Conservation (phyloP, 495 filamentous ascomycete genomes). For the Bathelium albidoporum region DNA sequence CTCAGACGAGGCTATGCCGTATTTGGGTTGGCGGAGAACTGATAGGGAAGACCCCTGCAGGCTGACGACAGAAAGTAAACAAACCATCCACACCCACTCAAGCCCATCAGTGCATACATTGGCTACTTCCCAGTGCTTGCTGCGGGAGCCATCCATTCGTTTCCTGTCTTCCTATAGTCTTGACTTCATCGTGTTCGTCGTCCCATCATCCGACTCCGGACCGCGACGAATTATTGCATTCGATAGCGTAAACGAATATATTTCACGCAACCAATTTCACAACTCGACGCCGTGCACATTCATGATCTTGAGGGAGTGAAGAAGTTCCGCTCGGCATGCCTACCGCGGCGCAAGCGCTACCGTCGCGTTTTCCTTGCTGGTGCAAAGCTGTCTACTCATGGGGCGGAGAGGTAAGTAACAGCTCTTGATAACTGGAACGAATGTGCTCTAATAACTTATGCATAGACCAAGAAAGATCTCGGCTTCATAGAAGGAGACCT, state of each 20-base stretch:
- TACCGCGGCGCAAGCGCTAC: slow-evolving; percentile 54
- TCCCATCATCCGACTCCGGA: neutral
- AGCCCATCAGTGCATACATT: neutral
- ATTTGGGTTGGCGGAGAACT: neutral
- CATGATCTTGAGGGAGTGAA: neutral
- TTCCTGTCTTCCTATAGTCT: neutral
- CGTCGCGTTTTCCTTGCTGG: slow-evolving; percentile 89
- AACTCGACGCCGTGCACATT: neutral
- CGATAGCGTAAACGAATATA: neutral
- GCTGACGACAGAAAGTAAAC: slow-evolving; percentile 6
- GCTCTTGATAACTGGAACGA: slow-evolving; percentile 3
- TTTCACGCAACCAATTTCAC: neutral
- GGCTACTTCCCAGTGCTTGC: neutral
- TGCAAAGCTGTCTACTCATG: slow-evolving; percentile 90
- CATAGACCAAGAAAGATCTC: slow-evolving; percentile 74
- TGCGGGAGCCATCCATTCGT: neutral
- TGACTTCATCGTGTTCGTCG: neutral
- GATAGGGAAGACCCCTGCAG: neutral
- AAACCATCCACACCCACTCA: neutral
- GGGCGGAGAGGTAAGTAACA: slow-evolving; percentile 69
- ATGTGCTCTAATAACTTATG: neutral
- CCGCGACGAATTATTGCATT: neutral
- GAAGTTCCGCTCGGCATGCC: slow-evolving; percentile 36
- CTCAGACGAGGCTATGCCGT: neutral
- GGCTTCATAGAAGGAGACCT: slow-evolving; percentile 96